These are phyloP conservation scores for Nitzschia sp. DNA, from an alignment of 108 stramenopile species.

Conservation along the genomic window DNA sequence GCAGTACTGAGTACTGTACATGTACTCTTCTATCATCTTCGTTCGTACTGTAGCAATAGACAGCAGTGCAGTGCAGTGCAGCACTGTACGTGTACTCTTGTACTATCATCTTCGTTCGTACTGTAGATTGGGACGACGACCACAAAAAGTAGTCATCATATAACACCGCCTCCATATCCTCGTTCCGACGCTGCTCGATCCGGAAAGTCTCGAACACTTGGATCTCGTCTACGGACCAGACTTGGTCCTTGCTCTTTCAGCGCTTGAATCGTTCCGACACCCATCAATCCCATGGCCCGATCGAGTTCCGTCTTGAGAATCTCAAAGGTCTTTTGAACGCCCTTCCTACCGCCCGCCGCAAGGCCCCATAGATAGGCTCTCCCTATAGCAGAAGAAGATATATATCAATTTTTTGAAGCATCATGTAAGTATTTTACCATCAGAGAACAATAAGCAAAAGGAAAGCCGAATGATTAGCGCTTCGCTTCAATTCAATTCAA, in stretches of 20 bases:
- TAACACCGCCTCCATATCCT: conserved; percentile 78
- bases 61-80: neutral
- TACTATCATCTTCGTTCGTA: neutral
- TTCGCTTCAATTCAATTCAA: no score
- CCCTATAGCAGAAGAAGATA: neutral
- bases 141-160: conserved; percentile 31
- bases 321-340: conserved; percentile 72
- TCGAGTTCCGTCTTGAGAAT: conserved; percentile 72
- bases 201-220: conserved; percentile 65
- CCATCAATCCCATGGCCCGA: conserved; percentile 79
- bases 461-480: no score
- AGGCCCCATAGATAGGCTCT: conserved; percentile 80
- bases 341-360: conserved; percentile 71
- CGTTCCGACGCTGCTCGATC: conserved; percentile 68
- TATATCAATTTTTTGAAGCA: no score
- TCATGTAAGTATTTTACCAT: no score
- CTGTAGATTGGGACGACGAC: neutral
- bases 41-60: neutral
- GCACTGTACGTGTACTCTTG: neutral
- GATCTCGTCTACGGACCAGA: conserved; percentile 57
- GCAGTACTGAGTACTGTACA: no score
- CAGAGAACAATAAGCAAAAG: no score
- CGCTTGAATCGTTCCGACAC: conserved; percentile 64
- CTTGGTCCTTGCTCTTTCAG: conserved; percentile 72
- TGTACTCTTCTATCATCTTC: no score